phyloP scores from a whole-genome alignment of 768 basidiomycete genomes.

The Termitomyces sp. region DNA sequence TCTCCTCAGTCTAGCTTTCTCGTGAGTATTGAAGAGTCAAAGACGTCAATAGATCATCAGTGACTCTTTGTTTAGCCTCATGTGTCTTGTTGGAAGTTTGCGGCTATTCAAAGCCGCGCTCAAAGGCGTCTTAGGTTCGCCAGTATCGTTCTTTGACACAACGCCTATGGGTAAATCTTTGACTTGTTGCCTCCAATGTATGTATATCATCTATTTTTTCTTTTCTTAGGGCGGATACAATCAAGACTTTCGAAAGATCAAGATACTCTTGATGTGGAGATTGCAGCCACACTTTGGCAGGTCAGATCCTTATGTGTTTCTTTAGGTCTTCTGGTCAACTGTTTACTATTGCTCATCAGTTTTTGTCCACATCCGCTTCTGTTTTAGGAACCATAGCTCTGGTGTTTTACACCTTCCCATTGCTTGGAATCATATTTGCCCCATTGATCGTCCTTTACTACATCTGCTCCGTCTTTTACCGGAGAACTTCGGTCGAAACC shows the following conservation, averaged over 20 bases:
- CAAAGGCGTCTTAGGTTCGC: slow-evolving; percentile 53
- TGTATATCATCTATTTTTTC: not conserved
- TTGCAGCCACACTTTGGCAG: slow-evolving; percentile 46
- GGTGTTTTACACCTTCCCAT: slow-evolving; percentile 67
- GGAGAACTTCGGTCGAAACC: slow-evolving; percentile 58
- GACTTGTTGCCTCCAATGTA: not conserved
- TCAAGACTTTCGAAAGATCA: slow-evolving; percentile 62
- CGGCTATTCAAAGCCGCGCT: slow-evolving; percentile 57
- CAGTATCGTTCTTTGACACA: slow-evolving; percentile 69
- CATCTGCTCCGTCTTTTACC: slow-evolving; percentile 51
- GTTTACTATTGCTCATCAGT: slow-evolving; percentile 21
- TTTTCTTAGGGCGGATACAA: slow-evolving; percentile 46
- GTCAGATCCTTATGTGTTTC: slow-evolving; percentile 21
- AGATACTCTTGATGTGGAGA: slow-evolving; percentile 50
- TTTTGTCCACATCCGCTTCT: slow-evolving; percentile 35
- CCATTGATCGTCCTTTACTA: slow-evolving; percentile 54
- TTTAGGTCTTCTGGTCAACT: not conserved
- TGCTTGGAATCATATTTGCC: slow-evolving; percentile 60
- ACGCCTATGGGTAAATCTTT: slow-evolving; percentile 54
- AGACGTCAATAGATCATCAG: not conserved
- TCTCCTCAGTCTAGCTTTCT: slow-evolving; percentile 43
- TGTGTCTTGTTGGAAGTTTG: slow-evolving; percentile 39
- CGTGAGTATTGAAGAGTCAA: slow-evolving; percentile 31
- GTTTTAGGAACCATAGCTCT: slow-evolving; percentile 55
- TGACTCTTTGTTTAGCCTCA: slow-evolving; percentile 24